A percentile compares a stretch with the other conserved stretches of the same genome.
phyloP scores from a whole-genome alignment of 2,329 filamentous ascomycete genomes.

The Acrodontium crateriforme region DNA sequence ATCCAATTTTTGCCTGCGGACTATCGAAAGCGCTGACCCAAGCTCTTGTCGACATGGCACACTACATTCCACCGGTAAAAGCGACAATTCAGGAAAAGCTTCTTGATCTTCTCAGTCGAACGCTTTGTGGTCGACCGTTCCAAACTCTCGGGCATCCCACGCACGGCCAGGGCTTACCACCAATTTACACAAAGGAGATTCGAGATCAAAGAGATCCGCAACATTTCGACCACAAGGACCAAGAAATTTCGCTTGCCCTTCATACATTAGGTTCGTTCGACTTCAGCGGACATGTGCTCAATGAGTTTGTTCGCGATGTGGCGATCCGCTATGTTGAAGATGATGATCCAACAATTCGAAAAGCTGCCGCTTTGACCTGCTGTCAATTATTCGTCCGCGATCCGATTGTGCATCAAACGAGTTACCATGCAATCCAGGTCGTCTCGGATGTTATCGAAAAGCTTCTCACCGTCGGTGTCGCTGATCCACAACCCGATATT shows the following conservation, averaged over 20 bases:
- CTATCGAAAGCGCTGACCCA: constrained; percentile 88
- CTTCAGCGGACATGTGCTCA: constrained; percentile 80
- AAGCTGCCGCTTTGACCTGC: constrained; percentile 89
- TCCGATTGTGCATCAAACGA: constrained; percentile 95
- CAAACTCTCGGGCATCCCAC: constrained; percentile 83
- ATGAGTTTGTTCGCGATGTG: constrained; percentile 96
- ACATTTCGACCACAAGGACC: constrained; percentile 64
- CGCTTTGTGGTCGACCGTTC: constrained; percentile 84
- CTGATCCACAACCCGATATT: constrained; percentile 78
- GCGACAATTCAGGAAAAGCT: constrained; percentile 85
- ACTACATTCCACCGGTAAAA: constrained; percentile 93
- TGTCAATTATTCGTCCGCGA: constrained; percentile 96
- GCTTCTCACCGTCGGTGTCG: constrained; percentile 84
- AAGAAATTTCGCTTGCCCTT: constrained; percentile 82
- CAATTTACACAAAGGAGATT: constrained; percentile 50
- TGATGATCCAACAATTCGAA: constrained; percentile 82
- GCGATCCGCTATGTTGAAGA: constrained; percentile 97
- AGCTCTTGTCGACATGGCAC: constrained; percentile 94
- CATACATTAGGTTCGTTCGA: constrained; percentile 97
- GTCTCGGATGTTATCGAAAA: constrained; percentile 97
- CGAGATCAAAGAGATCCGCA: constrained; percentile 77
- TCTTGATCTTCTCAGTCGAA: constrained; percentile 86
- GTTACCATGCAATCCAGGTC: constrained; percentile 89
- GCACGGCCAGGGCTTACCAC: constrained; percentile 67
- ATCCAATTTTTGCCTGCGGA: constrained; percentile 94